Base-by-base conservation (phyloP, 2,329 filamentous ascomycete species). In the Rosellinia necatrix region DNA sequence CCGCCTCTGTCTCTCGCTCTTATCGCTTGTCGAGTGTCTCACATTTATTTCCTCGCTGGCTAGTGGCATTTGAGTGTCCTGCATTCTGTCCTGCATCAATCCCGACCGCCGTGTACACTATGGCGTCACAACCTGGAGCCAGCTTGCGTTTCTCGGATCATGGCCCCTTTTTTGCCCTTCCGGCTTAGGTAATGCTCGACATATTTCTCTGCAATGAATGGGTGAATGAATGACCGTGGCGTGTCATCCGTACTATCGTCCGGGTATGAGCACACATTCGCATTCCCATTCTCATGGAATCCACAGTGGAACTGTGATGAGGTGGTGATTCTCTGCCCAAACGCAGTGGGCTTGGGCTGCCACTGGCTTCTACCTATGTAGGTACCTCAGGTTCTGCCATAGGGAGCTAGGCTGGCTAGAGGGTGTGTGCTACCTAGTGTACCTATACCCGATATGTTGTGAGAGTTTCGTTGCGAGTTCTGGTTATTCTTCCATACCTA, bases 401-500 rank as follows among this genome's bases (percentile, higher is more conserved):
- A n/a, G n/a, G n/a, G n/a, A n/a, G n/a, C n/a, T n/a, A n/a, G n/a
- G n/a, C n/a, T n/a, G n/a, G n/a, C n/a, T n/a, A n/a, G n/a, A n/a
- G n/a, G n/a, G n/a, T n/a, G n/a, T n/a, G n/a, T n/a, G n/a, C n/a
- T n/a, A n/a, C n/a, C n/a, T n/a, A n/a, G n/a, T n/a, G n/a, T n/a
- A n/a, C n/a, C n/a, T n/a, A n/a, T n/a, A n/a, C n/a, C n/a, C n/a
- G n/a, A n/a, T n/a, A n/a, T n/a, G n/a, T n/a, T n/a, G n/a, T n/a
- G n/a, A n/a, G n/a, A n/a, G n/a, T n/a, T n/a, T n/a, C n/a, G n/a
- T n/a, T n/a, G n/a, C n/a, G n/a, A n/a, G n/a, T n/a, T n/a, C n/a
- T 34, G 12, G 17, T 37, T 37, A 62, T 64, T 67, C 60, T 67
- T 64, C 65, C 60, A 66, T 63, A 53, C 15, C 17, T n/a, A 17